phyloP scores from a whole-genome alignment of 75 land plant genomes.

The Pinus albicaulis region DNA sequence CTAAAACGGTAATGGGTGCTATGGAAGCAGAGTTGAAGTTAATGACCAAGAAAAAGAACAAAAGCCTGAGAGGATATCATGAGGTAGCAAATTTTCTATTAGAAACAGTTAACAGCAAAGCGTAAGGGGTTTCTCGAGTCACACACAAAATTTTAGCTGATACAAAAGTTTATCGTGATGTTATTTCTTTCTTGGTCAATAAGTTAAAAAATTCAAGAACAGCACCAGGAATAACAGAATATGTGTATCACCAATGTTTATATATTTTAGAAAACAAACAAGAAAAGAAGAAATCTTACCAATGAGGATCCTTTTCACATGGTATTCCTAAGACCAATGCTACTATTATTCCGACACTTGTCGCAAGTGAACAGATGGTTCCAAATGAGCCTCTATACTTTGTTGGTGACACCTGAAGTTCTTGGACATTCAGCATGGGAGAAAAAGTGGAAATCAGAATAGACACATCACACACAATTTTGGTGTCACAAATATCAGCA shows the following conservation, averaged over 20 bases:
- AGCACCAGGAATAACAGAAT: neutral
- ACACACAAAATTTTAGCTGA: neutral
- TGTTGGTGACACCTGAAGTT: conserved; percentile 80
- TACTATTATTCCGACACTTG: conserved; percentile 74
- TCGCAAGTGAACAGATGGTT: conserved; percentile 77
- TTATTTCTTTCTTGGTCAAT: neutral
- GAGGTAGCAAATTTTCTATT: too few species aligned
- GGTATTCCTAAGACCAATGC: conserved; percentile 71
- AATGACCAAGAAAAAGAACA: too few species aligned
- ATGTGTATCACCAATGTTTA: neutral
- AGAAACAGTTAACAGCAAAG: too few species aligned
- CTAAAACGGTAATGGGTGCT: too few species aligned
- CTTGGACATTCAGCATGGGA: neutral
- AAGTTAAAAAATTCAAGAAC: neutral
- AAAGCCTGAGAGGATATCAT: too few species aligned
- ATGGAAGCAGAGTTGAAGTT: too few species aligned
- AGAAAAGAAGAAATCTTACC: conserved; percentile 39
- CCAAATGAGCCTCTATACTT: conserved; percentile 81
- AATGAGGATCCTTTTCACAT: conserved; percentile 84
- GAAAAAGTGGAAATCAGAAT: neutral
- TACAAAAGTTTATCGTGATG: neutral
- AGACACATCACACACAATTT: neutral
- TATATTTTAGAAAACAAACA: neutral
- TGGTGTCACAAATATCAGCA: neutral
- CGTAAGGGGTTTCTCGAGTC: too few species aligned